Conservation (phyloP, 306 rosid genomes). For the Inga laurina region DNA sequence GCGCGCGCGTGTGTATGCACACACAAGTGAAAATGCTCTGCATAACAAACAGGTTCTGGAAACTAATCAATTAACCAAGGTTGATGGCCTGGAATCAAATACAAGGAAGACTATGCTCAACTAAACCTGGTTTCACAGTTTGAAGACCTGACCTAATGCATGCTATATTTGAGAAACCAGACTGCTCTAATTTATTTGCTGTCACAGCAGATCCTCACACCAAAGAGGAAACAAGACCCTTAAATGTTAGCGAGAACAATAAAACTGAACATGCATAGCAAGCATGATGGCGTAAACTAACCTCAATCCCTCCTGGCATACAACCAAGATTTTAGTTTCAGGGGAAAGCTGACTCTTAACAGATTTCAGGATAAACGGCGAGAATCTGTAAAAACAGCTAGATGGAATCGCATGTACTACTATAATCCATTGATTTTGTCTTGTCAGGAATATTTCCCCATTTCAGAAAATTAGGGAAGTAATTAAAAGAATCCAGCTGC, state of each 20-base stretch:
- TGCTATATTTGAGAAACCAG: conserved; percentile 65
- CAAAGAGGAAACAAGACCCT: conserved; percentile 38
- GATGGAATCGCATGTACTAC: neutral
- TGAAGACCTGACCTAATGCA: conserved; percentile 90
- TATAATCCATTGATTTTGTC: neutral
- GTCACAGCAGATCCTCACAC: conserved; percentile 80
- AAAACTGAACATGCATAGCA: neutral
- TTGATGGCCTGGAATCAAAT: neutral
- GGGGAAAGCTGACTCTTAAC: conserved; percentile 68
- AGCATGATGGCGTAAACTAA: conserved; percentile 37
- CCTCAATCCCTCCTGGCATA: conserved; percentile 97
- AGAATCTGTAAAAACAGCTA: neutral
- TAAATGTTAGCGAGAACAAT: conserved; percentile 18
- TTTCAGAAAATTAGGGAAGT: neutral
- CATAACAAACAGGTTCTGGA: conserved; percentile 23
- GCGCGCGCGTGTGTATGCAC: neutral
- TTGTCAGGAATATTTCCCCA: neutral
- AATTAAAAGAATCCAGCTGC: too few relatives aligned
- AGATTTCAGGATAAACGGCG: conserved; percentile 33
- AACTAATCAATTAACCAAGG: conserved; percentile 21
- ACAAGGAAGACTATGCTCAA: neutral
- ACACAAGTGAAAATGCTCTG: neutral
- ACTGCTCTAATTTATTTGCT: conserved; percentile 67
- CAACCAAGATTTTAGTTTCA: conserved; percentile 69
- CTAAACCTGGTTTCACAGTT: conserved; percentile 70